Percentiles rank a stretch among this genome's conserved stretches.
phyloP scores from a whole-genome alignment of 2,329 filamentous ascomycete genomes.

The Neopestalotiopsis clavispora region DNA sequence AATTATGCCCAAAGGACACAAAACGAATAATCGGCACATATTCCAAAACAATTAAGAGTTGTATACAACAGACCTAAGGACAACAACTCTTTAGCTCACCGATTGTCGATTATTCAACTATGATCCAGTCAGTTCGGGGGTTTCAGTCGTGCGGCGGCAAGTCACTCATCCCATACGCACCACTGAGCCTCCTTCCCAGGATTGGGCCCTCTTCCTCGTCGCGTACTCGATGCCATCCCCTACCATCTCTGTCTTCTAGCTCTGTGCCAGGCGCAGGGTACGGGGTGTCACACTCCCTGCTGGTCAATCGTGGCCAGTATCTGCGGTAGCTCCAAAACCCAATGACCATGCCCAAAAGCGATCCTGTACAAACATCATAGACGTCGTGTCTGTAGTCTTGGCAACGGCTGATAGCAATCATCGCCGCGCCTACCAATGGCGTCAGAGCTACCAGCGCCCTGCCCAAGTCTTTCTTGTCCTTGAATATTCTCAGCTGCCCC shows the following conservation, averaged over 20 bases:
- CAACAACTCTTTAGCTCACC: conserved; percentile 5
- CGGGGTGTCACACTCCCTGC: conserved; percentile 60
- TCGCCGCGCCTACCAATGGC: conserved; percentile 65
- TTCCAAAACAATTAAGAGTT: not conserved
- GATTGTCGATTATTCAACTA: conserved; percentile 29
- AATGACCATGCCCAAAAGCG: conserved; percentile 61
- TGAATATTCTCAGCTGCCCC: conserved; percentile 67
- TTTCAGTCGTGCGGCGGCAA: not conserved
- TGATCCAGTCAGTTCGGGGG: conserved; percentile 13
- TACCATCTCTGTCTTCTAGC: conserved; percentile 22
- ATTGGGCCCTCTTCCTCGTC: conserved; percentile 58
- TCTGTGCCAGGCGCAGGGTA: conserved; percentile 53
- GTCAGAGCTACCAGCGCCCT: conserved; percentile 61
- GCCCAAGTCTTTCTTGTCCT: conserved; percentile 54
- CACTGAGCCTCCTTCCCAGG: conserved; percentile 29
- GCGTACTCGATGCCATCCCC: conserved; percentile 47
- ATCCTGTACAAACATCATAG: conserved; percentile 69
- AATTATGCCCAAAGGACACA: not conserved
- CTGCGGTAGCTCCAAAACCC: conserved; percentile 70
- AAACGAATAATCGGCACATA: not conserved
- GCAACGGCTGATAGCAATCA: conserved; percentile 72
- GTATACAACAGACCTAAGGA: not conserved
- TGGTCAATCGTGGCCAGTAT: conserved; percentile 64
- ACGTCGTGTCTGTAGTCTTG: conserved; percentile 76
- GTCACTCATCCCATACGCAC: conserved; percentile 33